phyloP scores from a whole-genome alignment of 176 grass and related monocot genomes.

The Calamus simplicifolius region DNA sequence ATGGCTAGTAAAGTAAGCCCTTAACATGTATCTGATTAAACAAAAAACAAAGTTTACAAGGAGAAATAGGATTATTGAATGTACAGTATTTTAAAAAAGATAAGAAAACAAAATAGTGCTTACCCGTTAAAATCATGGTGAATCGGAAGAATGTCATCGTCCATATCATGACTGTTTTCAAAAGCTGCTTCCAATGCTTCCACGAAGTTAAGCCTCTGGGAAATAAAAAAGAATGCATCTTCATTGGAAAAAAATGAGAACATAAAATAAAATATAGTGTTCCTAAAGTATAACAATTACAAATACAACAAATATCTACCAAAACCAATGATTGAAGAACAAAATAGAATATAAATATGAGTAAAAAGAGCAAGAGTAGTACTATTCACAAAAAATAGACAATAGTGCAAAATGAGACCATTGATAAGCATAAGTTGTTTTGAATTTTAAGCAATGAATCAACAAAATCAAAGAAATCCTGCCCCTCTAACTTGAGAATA shows the following conservation, averaged over 20 bases:
- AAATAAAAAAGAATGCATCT: slow-evolving; percentile 10
- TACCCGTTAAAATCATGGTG: slow-evolving; percentile 32
- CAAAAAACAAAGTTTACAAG: too few relatives aligned
- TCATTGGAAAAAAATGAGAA: background rate
- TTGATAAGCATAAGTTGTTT: too few relatives aligned
- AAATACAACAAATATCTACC: background rate
- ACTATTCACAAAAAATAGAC: too few relatives aligned
- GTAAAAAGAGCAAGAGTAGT: too few relatives aligned
- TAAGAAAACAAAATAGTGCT: slow-evolving; percentile 11
- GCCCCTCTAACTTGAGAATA: too few relatives aligned
- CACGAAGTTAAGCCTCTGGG: slow-evolving; percentile 49
- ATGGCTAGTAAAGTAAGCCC: too few relatives aligned
- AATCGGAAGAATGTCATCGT: slow-evolving; percentile 18
- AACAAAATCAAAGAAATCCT: too few relatives aligned
- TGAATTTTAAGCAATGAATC: too few relatives aligned
- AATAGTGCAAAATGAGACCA: too few relatives aligned
- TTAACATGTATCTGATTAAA: too few relatives aligned
- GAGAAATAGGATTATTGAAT: background rate
- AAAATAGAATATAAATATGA: too few relatives aligned
- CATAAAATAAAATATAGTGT: background rate
- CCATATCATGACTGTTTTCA: slow-evolving; percentile 34
- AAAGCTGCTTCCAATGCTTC: slow-evolving; percentile 58
- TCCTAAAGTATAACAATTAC: background rate
- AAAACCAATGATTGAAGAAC: background rate
- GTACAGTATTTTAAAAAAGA: too few relatives aligned